These are phyloP conservation scores for Senna tora DNA, from an alignment of 306 rosid genomes.

Conservation along the genomic window DNA sequence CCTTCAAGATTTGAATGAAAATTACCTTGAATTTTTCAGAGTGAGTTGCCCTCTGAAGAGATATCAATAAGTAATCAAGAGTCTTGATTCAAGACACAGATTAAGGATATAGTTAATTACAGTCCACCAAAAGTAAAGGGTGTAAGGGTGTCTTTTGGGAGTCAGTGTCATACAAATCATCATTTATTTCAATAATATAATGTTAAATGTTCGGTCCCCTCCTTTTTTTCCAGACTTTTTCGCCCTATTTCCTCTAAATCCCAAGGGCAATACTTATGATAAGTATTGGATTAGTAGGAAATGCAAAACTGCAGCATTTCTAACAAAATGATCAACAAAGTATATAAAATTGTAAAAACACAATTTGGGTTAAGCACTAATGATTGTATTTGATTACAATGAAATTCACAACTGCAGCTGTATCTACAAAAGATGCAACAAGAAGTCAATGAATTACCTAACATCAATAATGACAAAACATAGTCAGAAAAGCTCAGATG, in stretches of 20 bases:
- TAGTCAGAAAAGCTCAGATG: conserved; percentile 7
- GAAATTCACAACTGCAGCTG: conserved; percentile 10
- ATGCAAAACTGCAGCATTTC: background rate
- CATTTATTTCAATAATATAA: background rate
- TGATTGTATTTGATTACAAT: background rate
- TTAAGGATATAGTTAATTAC: background rate
- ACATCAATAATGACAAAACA: conserved; percentile 23
- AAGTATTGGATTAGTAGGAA: background rate
- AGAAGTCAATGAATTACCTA: conserved; percentile 10
- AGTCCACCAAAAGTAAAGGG: background rate
- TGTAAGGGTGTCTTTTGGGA: background rate
- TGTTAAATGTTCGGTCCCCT: background rate
- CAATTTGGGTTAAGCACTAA: background rate
- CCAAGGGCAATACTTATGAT: background rate
- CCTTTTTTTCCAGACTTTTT: background rate
- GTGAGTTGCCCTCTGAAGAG: background rate
- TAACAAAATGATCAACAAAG: conserved; percentile 1
- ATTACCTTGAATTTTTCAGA: too few species aligned
- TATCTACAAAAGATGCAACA: conserved; percentile 14
- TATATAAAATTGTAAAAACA: background rate
- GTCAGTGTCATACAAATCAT: background rate
- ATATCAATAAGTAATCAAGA: background rate
- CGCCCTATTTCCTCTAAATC: background rate
- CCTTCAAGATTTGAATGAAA: too few species aligned
- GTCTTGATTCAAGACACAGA: background rate